phyloP scores from a whole-genome alignment of 805 yeast species.

The Candida multigemmis region DNA sequence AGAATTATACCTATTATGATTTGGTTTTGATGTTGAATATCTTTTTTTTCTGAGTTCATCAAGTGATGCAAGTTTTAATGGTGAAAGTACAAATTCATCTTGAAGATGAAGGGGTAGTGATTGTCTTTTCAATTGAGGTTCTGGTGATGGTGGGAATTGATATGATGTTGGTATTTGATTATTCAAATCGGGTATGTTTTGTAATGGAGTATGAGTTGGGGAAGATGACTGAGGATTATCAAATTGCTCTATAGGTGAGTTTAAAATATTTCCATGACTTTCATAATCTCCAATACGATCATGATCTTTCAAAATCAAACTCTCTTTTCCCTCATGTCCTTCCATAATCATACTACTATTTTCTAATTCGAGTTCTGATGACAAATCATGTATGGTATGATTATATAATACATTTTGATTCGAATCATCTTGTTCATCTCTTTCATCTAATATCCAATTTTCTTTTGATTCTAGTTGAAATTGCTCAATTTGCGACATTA shows the following conservation, averaged over 20 bases:
- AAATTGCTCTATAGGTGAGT: no score
- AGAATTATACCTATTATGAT: slow-evolving; percentile 31
- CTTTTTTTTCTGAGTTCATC: slow-evolving; percentile 10
- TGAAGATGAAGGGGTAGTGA: slow-evolving; percentile 25
- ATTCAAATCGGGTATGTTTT: neutral
- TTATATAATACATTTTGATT: no score
- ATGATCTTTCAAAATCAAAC: no score
- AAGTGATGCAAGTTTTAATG: slow-evolving; percentile 25
- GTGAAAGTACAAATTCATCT: slow-evolving; percentile 30
- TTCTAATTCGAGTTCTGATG: no score
- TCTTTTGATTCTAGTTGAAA: slow-evolving; percentile 37
- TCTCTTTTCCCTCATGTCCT: no score
- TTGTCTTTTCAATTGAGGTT: slow-evolving; percentile 21
- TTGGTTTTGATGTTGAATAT: slow-evolving; percentile 19
- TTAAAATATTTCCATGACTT: no score
- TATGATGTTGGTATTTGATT: neutral
- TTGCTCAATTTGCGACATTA: slow-evolving; percentile 47
- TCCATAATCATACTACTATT: no score
- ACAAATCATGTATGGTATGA: no score
- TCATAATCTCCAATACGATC: no score
- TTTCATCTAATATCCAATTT: no score
- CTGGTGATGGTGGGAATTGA: slow-evolving; percentile 25
- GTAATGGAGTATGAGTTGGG: slow-evolving; percentile 1
- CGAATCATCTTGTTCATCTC: no score
- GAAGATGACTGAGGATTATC: slow-evolving; percentile 7